Evolutionary conservation across 352 stramenopile genomes (phyloP).

Genomic region (Globisporangium sylvaticum): DNA sequence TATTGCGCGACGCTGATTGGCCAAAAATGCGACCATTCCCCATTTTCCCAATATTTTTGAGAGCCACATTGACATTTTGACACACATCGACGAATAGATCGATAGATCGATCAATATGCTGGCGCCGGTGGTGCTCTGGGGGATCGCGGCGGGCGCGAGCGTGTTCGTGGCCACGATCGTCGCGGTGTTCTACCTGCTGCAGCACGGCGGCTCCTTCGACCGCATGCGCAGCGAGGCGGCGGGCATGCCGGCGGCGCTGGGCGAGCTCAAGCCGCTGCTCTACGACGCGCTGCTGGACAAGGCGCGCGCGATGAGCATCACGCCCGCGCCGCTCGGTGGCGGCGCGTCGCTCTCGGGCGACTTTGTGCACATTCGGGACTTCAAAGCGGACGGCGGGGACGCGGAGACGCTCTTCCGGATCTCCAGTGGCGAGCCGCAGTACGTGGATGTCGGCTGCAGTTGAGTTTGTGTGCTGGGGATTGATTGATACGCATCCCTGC

Average conservation of each 20-base stretch:
- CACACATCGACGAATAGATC: constrained; percentile 7
- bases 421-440: constrained; percentile 45
- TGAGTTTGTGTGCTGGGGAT: no score
- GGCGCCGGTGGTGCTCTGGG: constrained; percentile 48
- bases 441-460: no score
- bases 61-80: neutral
- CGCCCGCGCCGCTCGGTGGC: constrained; percentile 30
- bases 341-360: constrained; percentile 29
- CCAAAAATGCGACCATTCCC: neutral
- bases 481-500: neutral
- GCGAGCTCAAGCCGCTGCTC: constrained; percentile 76
- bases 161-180: constrained; percentile 85
- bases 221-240: constrained; percentile 79
- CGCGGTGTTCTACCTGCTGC: constrained; percentile 81
- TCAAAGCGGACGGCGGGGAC: constrained; percentile 24
- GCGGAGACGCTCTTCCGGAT: constrained; percentile 32
- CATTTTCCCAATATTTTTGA: neutral
- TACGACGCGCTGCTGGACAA: constrained; percentile 85
- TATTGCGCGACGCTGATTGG: neutral
- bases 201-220: constrained; percentile 83
- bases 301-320: constrained; percentile 25
- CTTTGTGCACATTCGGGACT: constrained; percentile 45
- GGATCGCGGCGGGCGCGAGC: constrained; percentile 74
- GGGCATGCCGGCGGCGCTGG: constrained; percentile 49
- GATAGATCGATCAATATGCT: constrained; percentile 43